Evolutionary conservation across 2,329 filamentous ascomycete genomes (phyloP).

Genomic region (Colletotrichum eremochloae): DNA sequence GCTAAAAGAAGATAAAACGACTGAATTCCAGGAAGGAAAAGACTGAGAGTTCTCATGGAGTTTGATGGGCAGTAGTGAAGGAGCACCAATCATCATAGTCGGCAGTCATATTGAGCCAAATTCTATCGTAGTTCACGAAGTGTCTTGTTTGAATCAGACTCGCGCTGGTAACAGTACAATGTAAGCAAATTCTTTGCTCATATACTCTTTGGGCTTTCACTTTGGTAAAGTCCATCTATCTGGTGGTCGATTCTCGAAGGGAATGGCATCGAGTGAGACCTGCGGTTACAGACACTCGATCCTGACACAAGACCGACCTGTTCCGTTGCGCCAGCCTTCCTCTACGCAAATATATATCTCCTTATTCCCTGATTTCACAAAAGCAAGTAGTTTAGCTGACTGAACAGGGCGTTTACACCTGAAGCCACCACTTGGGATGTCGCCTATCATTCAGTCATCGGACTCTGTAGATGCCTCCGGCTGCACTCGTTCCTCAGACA

Average conservation of each 20-base stretch:
- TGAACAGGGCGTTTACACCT: neutral
- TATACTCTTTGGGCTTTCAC: neutral
- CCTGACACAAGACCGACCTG: neutral
- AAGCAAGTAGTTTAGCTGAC: neutral
- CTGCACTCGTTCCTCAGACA: slow-evolving; percentile 38
- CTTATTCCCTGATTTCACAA: neutral
- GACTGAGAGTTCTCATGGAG: neutral
- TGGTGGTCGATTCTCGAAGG: neutral
- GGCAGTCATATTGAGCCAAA: neutral
- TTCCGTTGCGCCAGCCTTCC: neutral
- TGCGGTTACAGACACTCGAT: neutral
- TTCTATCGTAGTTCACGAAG: neutral
- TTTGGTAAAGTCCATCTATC: neutral
- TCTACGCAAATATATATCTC: neutral
- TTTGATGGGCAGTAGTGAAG: too few species aligned
- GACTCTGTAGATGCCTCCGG: slow-evolving; percentile 19
- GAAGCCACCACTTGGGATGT: neutral
- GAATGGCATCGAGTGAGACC: neutral
- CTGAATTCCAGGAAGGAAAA: neutral
- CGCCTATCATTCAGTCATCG: neutral
- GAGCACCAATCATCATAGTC: neutral
- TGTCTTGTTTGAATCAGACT: neutral
- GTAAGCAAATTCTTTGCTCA: neutral
- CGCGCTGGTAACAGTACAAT: neutral
- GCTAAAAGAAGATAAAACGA: neutral